Evolutionary conservation across 768 basidiomycete genomes (phyloP).

Genomic region (Russula griseocarnosa): DNA sequence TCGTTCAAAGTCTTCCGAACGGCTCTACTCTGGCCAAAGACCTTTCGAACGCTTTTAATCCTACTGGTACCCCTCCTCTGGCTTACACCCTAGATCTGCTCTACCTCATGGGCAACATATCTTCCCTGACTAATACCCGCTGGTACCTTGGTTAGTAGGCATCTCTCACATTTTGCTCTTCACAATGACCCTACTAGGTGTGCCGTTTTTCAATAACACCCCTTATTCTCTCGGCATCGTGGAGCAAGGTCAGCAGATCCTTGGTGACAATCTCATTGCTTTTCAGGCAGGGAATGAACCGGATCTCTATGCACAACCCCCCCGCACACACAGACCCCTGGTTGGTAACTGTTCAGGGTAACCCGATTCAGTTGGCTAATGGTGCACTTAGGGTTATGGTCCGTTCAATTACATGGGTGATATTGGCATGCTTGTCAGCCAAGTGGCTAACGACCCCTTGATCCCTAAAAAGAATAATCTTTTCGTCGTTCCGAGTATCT

Average conservation of each 20-base stretch:
- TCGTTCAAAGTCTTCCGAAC: slow-evolving; percentile 49
- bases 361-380: not conserved
- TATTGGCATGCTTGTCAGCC: slow-evolving; percentile 22
- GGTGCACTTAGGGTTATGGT: slow-evolving; percentile 7
- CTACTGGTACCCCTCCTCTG: slow-evolving; percentile 67
- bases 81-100: slow-evolving; percentile 63
- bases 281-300: slow-evolving; percentile 76
- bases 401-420: slow-evolving; percentile 37
- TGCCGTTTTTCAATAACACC: slow-evolving; percentile 64
- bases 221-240: slow-evolving; percentile 53
- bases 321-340: slow-evolving; percentile 14
- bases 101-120: slow-evolving; percentile 59
- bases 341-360: slow-evolving; percentile 16
- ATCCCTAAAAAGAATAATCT: slow-evolving; percentile 9
- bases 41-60: slow-evolving; percentile 35
- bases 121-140: slow-evolving; percentile 51
- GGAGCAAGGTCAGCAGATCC: slow-evolving; percentile 53
- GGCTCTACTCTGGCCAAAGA: slow-evolving; percentile 51
- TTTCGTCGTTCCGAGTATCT: slow-evolving; percentile 25
- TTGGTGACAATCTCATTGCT: slow-evolving; percentile 63
- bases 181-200: slow-evolving; percentile 31
- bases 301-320: slow-evolving; percentile 53
- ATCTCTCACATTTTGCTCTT: not conserved
- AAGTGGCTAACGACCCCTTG: slow-evolving; percentile 12
- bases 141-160: slow-evolving; percentile 54